These are phyloP conservation scores for Paramecium caudatum DNA, from an alignment of 73 alveolate species.

Conservation along the genomic window DNA sequence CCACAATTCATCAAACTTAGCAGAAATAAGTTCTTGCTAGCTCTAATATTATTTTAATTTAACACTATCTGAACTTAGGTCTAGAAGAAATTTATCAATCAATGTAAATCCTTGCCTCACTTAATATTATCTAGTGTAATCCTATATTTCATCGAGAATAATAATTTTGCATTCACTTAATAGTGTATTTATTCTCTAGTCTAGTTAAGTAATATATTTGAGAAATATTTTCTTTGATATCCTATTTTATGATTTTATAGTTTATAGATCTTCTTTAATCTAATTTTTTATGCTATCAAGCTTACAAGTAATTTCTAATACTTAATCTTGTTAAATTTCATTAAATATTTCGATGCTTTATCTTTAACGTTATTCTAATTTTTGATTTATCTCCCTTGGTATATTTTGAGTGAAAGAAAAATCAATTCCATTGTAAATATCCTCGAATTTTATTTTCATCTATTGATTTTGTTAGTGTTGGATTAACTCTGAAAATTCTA, in stretches of 20 bases:
- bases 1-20: neutral
- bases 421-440: neutral
- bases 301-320: neutral
- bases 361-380: neutral
- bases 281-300: neutral
- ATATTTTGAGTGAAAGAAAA: neutral
- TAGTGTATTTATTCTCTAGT: neutral
- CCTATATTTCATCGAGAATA: neutral
- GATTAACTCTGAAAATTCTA: neutral
- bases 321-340: neutral
- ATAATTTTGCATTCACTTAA: neutral
- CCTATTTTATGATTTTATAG: neutral
- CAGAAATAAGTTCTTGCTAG: neutral
- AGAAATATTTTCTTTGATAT: neutral
- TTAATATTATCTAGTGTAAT: neutral
- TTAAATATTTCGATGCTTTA: neutral
- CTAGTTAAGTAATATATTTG: neutral
- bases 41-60: neutral
- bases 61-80: neutral
- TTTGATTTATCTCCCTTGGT: neutral
- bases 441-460: neutral
- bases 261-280: neutral
- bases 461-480: neutral
- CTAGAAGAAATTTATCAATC: neutral
- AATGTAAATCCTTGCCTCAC: neutral